Conservation (phyloP, 768 basidiomycete species). For the Rhodotorula graminis region DNA sequence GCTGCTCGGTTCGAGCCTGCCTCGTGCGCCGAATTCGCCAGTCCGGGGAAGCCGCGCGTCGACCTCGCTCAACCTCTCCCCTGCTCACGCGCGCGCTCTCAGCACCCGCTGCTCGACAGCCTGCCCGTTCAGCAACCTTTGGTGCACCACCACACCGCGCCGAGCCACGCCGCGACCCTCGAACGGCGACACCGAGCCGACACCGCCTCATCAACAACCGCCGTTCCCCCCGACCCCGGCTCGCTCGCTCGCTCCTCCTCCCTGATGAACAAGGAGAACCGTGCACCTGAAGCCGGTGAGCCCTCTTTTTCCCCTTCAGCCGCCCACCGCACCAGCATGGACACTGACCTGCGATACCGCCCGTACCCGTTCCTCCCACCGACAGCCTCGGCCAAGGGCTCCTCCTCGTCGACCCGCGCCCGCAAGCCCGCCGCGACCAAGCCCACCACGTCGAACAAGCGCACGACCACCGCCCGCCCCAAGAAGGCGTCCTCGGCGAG, state of each 20-base stretch:
- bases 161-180: no score
- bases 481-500: neutral
- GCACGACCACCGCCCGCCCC: neutral
- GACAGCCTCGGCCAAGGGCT: neutral
- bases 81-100: no score
- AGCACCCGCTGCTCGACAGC: no score
- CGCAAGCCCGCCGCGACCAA: neutral
- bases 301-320: neutral
- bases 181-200: no score
- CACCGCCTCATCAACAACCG: neutral
- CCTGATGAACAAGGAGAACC: conserved; percentile 8
- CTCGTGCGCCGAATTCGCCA: neutral
- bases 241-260: neutral
- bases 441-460: neutral
- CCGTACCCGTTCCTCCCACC: neutral
- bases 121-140: no score
- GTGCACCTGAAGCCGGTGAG: neutral
- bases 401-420: neutral
- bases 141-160: no score
- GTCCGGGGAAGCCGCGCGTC: neutral
- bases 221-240: neutral
- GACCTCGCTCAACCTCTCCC: no score
- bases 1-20: no score
- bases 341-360: neutral
- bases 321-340: neutral